phyloP scores from a whole-genome alignment of 139 green algal species.

The Picochlorum sp. region DNA sequence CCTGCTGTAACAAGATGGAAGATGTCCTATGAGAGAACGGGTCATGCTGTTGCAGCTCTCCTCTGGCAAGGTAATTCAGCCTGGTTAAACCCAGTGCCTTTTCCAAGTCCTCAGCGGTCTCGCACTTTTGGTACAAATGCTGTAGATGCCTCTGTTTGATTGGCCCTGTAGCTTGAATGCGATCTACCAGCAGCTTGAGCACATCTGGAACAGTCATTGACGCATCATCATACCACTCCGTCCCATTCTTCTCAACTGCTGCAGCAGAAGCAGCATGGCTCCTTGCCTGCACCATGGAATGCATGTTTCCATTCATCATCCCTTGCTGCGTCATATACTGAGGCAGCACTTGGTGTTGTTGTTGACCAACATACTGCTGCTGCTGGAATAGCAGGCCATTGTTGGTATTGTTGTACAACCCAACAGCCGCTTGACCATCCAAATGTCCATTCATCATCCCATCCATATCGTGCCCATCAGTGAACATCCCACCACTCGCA shows the following conservation, averaged over 20 bases:
- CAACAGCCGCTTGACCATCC: too few relatives aligned
- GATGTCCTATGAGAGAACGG: constrained; percentile 23
- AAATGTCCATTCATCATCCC: too few relatives aligned
- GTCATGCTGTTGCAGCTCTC: constrained; percentile 27
- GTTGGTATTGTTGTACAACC: too few relatives aligned
- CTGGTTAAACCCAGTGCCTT: constrained; percentile 24
- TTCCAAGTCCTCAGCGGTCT: constrained; percentile 21
- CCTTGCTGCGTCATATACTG: too few relatives aligned
- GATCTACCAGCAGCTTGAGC: constrained; percentile 21
- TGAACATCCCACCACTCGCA: too few relatives aligned
- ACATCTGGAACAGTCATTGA: constrained; percentile 15
- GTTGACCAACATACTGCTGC: too few relatives aligned
- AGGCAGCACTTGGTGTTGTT: too few relatives aligned
- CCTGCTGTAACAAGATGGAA: constrained; percentile 20
- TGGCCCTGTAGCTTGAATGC: constrained; percentile 16
- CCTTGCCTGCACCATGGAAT: too few relatives aligned
- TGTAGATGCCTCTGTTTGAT: constrained; percentile 32
- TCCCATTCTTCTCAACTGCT: background rate
- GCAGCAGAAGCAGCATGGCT: background rate
- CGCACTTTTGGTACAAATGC: constrained; percentile 25
- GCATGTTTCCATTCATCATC: too few relatives aligned
- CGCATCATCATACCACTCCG: constrained; percentile 19
- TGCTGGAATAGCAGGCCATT: too few relatives aligned
- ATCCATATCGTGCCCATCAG: too few relatives aligned
- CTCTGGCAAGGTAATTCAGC: constrained; percentile 28